Evolutionary conservation across 2,329 filamentous ascomycete species (phyloP).

Genomic region (Fusarium staphyleae): DNA sequence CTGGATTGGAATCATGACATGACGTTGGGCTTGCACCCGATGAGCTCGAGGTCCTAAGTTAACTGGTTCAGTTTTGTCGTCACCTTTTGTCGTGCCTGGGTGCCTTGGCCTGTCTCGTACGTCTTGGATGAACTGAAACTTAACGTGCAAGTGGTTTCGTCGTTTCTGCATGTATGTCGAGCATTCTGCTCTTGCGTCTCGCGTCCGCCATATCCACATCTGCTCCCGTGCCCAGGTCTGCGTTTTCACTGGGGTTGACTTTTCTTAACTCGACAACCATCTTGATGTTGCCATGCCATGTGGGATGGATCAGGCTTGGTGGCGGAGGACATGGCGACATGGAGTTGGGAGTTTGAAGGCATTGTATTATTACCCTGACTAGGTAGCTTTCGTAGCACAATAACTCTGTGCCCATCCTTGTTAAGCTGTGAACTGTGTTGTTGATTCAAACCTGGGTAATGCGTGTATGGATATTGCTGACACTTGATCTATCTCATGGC

Average conservation of each 20-base stretch:
- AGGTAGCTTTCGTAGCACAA: constrained; percentile 12
- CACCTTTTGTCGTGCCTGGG: constrained; percentile 7
- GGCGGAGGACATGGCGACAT: constrained; percentile 21
- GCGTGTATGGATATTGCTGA: not conserved
- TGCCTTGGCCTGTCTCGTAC: constrained; percentile 13
- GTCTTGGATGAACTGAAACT: constrained; percentile 32
- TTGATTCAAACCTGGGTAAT: not conserved
- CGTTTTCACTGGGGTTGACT: constrained; percentile 14
- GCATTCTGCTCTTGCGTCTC: constrained; percentile 6
- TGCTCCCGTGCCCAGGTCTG: constrained; percentile 14
- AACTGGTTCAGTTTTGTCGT: constrained; percentile 21
- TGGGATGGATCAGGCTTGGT: constrained; percentile 27
- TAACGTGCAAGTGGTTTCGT: constrained; percentile 35
- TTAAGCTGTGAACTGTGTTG: not conserved
- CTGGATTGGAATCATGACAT: constrained; percentile 30
- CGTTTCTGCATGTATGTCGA: constrained; percentile 33
- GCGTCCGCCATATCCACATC: constrained; percentile 4
- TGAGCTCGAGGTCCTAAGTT: constrained; percentile 7
- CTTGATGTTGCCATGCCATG: constrained; percentile 30
- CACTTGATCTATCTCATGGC: not conserved
- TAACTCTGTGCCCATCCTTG: not conserved
- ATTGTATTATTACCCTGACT: constrained; percentile 31
- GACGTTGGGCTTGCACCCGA: constrained; percentile 6
- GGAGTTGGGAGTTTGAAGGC: constrained; percentile 28
- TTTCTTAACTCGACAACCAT: constrained; percentile 13